Conservation (phyloP, 331 rosid species). For the Malus hybrid region DNA sequence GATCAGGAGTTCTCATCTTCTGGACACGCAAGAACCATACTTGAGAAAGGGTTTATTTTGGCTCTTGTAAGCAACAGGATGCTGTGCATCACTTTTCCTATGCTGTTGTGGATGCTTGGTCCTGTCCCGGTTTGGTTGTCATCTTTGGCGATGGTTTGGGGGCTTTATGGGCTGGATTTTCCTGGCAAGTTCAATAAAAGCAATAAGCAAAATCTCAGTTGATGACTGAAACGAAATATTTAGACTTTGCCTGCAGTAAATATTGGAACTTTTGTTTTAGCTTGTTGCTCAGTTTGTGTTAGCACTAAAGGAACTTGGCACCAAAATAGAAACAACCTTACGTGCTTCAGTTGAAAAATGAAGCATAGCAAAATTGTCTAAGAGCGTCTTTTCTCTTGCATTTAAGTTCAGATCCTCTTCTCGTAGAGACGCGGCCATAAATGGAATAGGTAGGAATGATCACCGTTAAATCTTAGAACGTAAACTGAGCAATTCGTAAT, state of each 20-base stretch:
- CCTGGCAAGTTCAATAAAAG: conserved; percentile 14
- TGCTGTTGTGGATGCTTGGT: conserved; percentile 74
- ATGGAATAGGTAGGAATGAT: too few species aligned
- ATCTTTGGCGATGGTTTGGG: conserved; percentile 48
- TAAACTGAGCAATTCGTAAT: too few species aligned
- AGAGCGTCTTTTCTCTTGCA: too few species aligned
- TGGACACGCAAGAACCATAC: conserved; percentile 21
- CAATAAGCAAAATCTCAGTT: conserved; percentile 4
- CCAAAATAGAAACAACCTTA: too few species aligned
- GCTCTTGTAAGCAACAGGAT: conserved; percentile 54
- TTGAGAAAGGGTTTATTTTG: conserved; percentile 59
- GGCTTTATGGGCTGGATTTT: conserved; percentile 53
- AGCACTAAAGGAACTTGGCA: neutral
- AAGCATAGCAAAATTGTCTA: too few species aligned
- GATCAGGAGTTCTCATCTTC: conserved; percentile 11
- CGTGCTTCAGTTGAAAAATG: too few species aligned
- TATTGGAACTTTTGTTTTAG: neutral
- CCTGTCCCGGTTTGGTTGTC: conserved; percentile 46
- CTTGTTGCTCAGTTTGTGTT: neutral
- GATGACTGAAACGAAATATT: neutral
- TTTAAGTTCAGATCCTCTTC: too few species aligned
- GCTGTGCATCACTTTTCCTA: conserved; percentile 44
- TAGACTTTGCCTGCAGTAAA: neutral
- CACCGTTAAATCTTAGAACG: too few species aligned
- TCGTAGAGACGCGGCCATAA: too few species aligned